Percentiles rank a stretch among this genome's conserved stretches.
These are phyloP conservation scores for Hypoxylon subgilvum DNA, from an alignment of 495 filamentous ascomycete species.

Conservation along the genomic window DNA sequence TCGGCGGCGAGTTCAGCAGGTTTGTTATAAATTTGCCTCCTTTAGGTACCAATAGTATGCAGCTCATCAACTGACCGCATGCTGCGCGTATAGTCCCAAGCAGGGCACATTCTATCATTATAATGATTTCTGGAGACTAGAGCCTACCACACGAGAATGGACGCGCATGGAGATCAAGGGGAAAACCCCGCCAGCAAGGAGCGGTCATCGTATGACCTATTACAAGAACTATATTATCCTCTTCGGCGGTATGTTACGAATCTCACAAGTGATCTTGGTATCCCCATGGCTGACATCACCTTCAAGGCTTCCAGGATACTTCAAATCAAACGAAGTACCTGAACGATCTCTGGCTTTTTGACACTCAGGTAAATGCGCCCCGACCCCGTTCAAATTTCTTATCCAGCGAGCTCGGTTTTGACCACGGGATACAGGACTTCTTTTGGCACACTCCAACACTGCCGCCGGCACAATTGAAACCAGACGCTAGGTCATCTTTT, in stretches of 20 bases:
- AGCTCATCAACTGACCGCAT: slow-evolving; percentile 62
- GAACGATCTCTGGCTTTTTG: slow-evolving; percentile 68
- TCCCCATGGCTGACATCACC: slow-evolving; percentile 67
- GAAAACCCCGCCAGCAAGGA: slow-evolving; percentile 84
- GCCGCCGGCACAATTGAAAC: slow-evolving; percentile 77
- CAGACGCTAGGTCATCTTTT: slow-evolving; percentile 88
- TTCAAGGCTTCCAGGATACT: slow-evolving; percentile 94
- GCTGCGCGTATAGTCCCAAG: slow-evolving; percentile 64
- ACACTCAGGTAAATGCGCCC: slow-evolving; percentile 54
- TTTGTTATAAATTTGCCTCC: slow-evolving; percentile 24
- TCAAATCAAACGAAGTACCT: slow-evolving; percentile 92
- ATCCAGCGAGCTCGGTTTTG: slow-evolving; percentile 60
- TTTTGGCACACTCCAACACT: slow-evolving; percentile 76
- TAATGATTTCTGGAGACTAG: slow-evolving; percentile 96
- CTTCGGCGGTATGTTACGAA: slow-evolving; percentile 41
- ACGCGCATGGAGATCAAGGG: slow-evolving; percentile 84
- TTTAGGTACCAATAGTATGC: slow-evolving; percentile 40
- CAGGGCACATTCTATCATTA: slow-evolving; percentile 99
- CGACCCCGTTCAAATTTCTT: too few relatives aligned
- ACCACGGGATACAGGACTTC: slow-evolving; percentile 60
- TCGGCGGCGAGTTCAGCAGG: slow-evolving; percentile 73
- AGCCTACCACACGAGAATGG: slow-evolving; percentile 84
- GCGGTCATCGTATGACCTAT: slow-evolving; percentile 93
- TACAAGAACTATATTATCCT: slow-evolving; percentile 68
- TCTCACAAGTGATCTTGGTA: neutral